A percentile compares a stretch with the other conserved stretches of the same genome.
phyloP scores from a whole-genome alignment of 2,329 filamentous ascomycete genomes.

The Paecilomyces dactylethromorphus region DNA sequence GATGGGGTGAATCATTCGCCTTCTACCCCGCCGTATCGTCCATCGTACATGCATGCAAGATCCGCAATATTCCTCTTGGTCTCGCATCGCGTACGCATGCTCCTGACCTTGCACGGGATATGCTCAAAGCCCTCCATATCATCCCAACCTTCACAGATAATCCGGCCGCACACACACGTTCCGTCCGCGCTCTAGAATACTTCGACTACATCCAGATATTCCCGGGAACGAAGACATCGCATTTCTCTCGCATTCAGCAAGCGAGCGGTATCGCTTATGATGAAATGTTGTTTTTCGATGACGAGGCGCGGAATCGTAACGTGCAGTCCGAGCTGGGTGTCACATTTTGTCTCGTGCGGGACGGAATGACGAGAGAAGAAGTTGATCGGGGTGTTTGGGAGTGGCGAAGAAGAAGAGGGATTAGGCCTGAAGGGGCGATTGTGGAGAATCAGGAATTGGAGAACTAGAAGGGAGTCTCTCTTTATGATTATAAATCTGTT shows the following conservation, averaged over 20 bases:
- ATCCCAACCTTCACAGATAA: constrained; percentile 39
- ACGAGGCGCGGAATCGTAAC: constrained; percentile 79
- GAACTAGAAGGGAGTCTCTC: constrained; percentile 20
- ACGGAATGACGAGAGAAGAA: constrained; percentile 71
- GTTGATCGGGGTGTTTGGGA: constrained; percentile 71
- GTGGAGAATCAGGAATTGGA: constrained; percentile 7
- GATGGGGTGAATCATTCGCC: constrained; percentile 58
- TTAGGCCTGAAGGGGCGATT: constrained; percentile 18
- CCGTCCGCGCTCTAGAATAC: constrained; percentile 44
- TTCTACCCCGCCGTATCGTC: constrained; percentile 66
- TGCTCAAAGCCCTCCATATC: constrained; percentile 68
- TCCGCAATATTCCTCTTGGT: constrained; percentile 53
- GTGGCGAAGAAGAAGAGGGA: constrained; percentile 69
- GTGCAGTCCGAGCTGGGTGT: constrained; percentile 69
- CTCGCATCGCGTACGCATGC: constrained; percentile 76
- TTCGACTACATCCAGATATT: constrained; percentile 57
- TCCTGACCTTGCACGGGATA: constrained; percentile 71
- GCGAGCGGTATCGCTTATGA: constrained; percentile 64
- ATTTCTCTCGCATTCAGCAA: constrained; percentile 69
- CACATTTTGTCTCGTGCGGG: constrained; percentile 73
- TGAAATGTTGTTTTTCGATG: constrained; percentile 95
- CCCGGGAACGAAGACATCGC: constrained; percentile 74
- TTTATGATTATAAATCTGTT: background rate
- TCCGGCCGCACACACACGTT: constrained; percentile 37
- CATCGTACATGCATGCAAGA: constrained; percentile 57